These are phyloP conservation scores for Diaporthe nobilis DNA, from an alignment of 2,329 filamentous ascomycete species.

Conservation along the genomic window DNA sequence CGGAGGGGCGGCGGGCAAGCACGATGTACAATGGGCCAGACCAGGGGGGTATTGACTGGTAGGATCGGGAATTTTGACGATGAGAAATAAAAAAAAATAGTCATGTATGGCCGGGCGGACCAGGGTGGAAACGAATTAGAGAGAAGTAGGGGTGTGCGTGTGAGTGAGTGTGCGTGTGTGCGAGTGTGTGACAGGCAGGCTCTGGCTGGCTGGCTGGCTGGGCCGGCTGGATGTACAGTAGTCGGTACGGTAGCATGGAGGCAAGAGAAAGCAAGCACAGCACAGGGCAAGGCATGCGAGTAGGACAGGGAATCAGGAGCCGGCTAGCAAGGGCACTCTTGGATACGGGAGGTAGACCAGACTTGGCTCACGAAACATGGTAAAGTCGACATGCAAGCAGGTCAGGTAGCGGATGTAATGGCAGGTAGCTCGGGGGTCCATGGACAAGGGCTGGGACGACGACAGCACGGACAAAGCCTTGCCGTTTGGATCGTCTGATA, in stretches of 20 bases:
- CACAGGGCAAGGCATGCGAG: constrained; percentile 5
- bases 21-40: constrained; percentile 38
- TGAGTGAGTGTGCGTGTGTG: not conserved
- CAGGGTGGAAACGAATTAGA: constrained; percentile 36
- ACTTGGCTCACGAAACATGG: constrained; percentile 22
- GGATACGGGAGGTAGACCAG: not conserved
- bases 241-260: constrained; percentile 8
- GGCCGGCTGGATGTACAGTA: constrained; percentile 26
- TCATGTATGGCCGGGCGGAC: constrained; percentile 40
- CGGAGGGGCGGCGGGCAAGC: constrained; percentile 40
- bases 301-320: constrained; percentile 34
- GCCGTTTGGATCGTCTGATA: constrained; percentile 36
- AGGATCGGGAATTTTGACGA: constrained; percentile 16
- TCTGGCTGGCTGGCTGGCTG: constrained; percentile 24
- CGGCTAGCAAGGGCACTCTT: constrained; percentile 36
- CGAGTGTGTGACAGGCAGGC: constrained; percentile 37
- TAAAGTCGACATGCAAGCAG: constrained; percentile 29
- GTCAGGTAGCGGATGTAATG: constrained; percentile 27
- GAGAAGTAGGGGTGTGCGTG: not conserved
- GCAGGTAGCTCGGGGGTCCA: constrained; percentile 41
- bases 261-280: not conserved
- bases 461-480: constrained; percentile 14
- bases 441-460: constrained; percentile 25
- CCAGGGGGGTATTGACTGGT: not conserved
- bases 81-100: constrained; percentile 27